phyloP scores from a whole-genome alignment of 2,329 filamentous ascomycete genomes.

The Ophiostoma sp. region DNA sequence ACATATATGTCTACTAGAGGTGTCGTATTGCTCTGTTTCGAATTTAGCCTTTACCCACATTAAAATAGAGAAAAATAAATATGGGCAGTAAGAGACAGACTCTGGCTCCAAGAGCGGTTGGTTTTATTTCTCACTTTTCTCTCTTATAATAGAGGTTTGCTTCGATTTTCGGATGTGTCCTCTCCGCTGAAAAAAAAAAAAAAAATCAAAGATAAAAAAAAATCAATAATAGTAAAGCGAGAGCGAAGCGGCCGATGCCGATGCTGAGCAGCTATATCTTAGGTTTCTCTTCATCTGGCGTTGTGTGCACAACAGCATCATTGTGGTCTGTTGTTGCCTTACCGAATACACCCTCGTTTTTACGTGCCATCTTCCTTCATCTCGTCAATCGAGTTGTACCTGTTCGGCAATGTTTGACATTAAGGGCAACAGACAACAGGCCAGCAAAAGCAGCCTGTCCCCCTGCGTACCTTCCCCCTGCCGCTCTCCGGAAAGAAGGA shows the following conservation, averaged over 20 bases:
- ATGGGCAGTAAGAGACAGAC: background rate
- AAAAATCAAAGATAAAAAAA: too few relatives aligned
- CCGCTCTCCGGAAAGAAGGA: background rate
- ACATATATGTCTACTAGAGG: background rate
- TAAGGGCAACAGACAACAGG: background rate
- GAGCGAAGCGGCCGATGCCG: background rate
- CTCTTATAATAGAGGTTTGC: background rate
- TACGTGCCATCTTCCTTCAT: background rate
- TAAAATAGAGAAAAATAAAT: background rate
- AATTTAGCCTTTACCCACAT: conserved; percentile 8
- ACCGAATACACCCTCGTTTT: background rate
- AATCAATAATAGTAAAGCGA: too few relatives aligned
- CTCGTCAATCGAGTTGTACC: background rate
- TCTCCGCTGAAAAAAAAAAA: background rate
- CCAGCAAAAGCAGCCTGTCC: background rate
- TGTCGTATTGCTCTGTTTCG: background rate
- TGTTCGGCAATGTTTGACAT: conserved; percentile 13
- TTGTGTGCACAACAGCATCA: background rate
- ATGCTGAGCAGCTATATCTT: too few relatives aligned
- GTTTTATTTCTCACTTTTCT: background rate
- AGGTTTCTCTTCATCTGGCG: background rate
- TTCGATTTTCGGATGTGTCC: background rate
- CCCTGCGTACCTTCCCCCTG: background rate
- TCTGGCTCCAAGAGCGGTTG: background rate
- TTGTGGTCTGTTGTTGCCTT: background rate